Base-by-base conservation (phyloP, 2,329 filamentous ascomycete genomes). In the Penicillium sp. region DNA sequence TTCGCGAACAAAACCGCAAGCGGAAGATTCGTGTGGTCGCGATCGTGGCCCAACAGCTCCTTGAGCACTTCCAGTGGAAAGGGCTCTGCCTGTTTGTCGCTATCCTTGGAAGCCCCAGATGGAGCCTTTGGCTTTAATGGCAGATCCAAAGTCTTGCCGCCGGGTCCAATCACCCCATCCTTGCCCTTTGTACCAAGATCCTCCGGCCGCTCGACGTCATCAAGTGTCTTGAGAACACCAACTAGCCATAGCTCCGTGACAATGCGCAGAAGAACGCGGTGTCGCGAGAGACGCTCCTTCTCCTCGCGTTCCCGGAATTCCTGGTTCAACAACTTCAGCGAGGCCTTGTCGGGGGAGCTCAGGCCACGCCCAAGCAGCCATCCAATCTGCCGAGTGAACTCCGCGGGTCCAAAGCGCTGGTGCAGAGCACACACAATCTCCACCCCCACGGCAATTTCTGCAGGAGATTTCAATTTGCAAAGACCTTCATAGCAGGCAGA, bases 1-100 rank as follows among this genome's bases (percentile, higher is more conserved):
- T 95, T 98, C 50, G 95, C 89, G 57, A 98, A 98, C 10, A 94
- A 76, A 35, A 96, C 92, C 4, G 95, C 83, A 30, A 98, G 71
- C 1, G 92, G 88, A 29, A 98, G 68, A 57, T 96, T 98, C 38
- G 79, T 72, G 58, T 96, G 92, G 52, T 98, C 90, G 38, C 88
- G 80, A 61, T 98, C 92, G 59, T 96, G 83, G 6, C 89, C 88
- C 11, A 98, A 75, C 48, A 98, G 76, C 60, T 98, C 93, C 67
- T 98, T 98, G 27, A 98, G 71, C n/a, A 96, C 90, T 62, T 98
- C 92, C 13, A 98, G 72, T 3, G 93, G 93, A 51, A 98, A 96
- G 0, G 92, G 92, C 48, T 98, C 92, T 2, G 86, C 77, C 42
- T 84, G 80, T 27, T 75, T 79, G 17, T 76, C 74, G 48, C 79